Conservation (phyloP, 495 filamentous ascomycete species). For the Aspergillus carlsbadensis region DNA sequence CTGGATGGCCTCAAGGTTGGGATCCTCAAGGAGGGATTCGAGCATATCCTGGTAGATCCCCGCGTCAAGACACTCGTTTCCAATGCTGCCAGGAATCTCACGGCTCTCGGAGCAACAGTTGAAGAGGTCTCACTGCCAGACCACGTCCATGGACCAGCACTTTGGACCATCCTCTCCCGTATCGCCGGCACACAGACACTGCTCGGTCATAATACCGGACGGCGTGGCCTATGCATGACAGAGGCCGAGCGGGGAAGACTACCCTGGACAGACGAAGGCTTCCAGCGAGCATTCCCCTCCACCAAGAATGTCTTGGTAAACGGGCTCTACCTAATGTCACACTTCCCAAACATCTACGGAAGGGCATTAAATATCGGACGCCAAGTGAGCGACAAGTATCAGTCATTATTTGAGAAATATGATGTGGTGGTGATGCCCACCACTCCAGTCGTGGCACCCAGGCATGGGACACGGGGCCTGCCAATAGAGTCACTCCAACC, state of each 20-base stretch:
- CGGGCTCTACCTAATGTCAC: constrained; percentile 7
- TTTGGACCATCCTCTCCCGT: background rate
- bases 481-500: background rate
- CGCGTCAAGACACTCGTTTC: background rate
- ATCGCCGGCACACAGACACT: background rate
- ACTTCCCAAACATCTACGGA: background rate
- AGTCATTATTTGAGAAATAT: constrained; percentile 9
- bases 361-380: constrained; percentile 32
- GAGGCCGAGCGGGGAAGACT: background rate
- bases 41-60: background rate
- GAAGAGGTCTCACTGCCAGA: constrained; percentile 1
- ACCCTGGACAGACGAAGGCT: background rate
- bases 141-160: background rate
- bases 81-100: background rate
- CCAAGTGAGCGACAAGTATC: constrained; percentile 35
- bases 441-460: background rate
- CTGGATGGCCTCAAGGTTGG: constrained; percentile 1
- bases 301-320: constrained; percentile 4
- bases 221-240: background rate
- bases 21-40: constrained; percentile 1
- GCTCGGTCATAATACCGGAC: background rate
- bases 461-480: background rate
- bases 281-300: background rate
- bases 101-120: background rate
- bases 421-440: constrained; percentile 11